Conservation (phyloP, 306 rosid species). For the Cucurbita moschata region DNA sequence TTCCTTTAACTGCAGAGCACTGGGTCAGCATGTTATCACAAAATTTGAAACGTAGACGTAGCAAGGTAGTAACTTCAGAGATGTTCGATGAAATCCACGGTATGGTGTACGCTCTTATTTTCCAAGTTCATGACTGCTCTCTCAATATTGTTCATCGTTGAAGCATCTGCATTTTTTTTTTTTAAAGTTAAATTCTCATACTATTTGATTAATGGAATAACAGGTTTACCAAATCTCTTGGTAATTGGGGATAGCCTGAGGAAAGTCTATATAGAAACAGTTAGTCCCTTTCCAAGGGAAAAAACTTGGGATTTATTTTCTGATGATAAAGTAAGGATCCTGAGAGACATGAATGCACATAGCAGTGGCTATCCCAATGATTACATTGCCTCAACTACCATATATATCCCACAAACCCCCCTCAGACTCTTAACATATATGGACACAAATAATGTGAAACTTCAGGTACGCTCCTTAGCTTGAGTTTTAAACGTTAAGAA, state of each 20-base stretch:
- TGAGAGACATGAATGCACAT: not conserved
- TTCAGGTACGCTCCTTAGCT: constrained; percentile 5
- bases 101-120: not conserved
- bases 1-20: constrained; percentile 7
- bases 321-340: constrained; percentile 7
- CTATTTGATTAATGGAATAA: not conserved
- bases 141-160: not conserved
- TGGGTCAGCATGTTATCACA: constrained; percentile 2
- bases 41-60: not conserved
- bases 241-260: not conserved
- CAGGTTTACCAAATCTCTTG: not conserved
- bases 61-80: not conserved
- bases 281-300: constrained; percentile 6
- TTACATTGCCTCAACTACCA: constrained; percentile 9
- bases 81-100: not conserved
- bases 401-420: constrained; percentile 7
- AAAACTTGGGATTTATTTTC: constrained; percentile 6
- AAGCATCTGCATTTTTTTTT: not conserved
- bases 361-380: not conserved
- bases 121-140: not conserved
- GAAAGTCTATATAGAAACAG: not conserved
- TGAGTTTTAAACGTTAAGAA: not conserved
- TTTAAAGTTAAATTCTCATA: not conserved
- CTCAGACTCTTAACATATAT: not conserved
- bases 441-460: not conserved